Conservation (phyloP, 139 green algal genomes). For the Chlamydomonas incerta region DNA sequence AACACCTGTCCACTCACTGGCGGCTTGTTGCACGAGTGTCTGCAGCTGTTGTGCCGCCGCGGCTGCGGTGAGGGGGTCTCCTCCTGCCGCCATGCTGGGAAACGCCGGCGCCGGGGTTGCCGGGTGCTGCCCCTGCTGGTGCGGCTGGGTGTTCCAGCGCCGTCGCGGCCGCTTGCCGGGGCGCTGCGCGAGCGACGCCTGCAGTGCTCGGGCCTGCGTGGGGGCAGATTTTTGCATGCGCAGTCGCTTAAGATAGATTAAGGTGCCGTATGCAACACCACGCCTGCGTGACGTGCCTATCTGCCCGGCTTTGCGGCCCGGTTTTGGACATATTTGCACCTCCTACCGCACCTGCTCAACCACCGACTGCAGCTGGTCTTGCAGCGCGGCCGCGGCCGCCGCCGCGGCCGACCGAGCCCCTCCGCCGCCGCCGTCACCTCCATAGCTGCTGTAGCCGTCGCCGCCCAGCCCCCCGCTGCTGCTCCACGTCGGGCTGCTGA, state of each 20-base stretch:
- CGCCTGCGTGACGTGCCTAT: too few species aligned
- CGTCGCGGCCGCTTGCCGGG: slow-evolving; percentile 4
- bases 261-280: too few species aligned
- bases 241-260: too few species aligned
- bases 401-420: not conserved
- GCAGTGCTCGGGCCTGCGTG: not conserved
- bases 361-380: slow-evolving; percentile 7
- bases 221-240: too few species aligned
- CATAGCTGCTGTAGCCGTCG: not conserved
- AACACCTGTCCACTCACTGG: not conserved
- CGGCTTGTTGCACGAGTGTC: slow-evolving; percentile 15
- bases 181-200: not conserved
- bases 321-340: too few species aligned
- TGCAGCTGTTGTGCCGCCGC: slow-evolving; percentile 28
- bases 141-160: slow-evolving; percentile 19
- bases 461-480: not conserved
- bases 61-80: not conserved
- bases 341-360: slow-evolving; percentile 8
- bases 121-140: not conserved
- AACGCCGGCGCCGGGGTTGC: not conserved
- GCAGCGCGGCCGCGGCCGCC: not conserved
- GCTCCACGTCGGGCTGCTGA: not conserved
- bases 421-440: not conserved
- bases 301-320: too few species aligned
- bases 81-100: too few species aligned